Base-by-base conservation (phyloP, 78 protist genomes). In the Dictyostelium intermedium region DNA sequence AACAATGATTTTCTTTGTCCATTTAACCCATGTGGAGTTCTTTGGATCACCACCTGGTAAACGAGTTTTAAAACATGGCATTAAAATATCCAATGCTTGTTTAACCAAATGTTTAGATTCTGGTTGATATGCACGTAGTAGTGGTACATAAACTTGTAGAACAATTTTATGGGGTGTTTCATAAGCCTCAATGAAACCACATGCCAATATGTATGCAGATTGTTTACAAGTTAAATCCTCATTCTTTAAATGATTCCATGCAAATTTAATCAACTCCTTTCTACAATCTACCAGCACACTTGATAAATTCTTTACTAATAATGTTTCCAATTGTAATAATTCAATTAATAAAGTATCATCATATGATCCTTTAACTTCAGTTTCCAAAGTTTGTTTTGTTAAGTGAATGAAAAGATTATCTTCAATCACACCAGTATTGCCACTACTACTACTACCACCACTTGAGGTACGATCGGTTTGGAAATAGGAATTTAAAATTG, bases 161-260 rank as follows among this genome's bases (percentile, higher is more conserved):
- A 97, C 85, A 43, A 98, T 96, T 96, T 98, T 98, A 37, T 82
- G 87, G 7, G 99, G 99, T 14, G 99, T 97, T 5, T 98, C 98
- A 74, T 91, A 98, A 18, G 97, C 98, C 43, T 98, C 97, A 56
- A 98, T 97, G 95, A 98, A 98, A 2, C 97, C 84, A 91, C 97
- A 89, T 23, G 97, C 97, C 89, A 97, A 96, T n/a, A 98, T 96
- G 79, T 97, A 98, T 1, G 98, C 98, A 78, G 96, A 93, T 47
- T 97, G 98, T 91, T 96, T 96, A 60, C 96, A 85, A 11, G 95
- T 60, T n/a, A 94, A 47, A 61, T 98, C 99, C 25, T 97, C 99
- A 69, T 87, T 86, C 97, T 97, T 96, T 32, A 98, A 92, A 47
- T 92, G 97, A 45, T 83, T 70, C 97, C 98, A 96, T 16, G 98